Evolutionary conservation across 169 alveolate species (phyloP), one percentile per base, ranked within the genome.

Genomic region (Babesia gibsoni): DNA sequence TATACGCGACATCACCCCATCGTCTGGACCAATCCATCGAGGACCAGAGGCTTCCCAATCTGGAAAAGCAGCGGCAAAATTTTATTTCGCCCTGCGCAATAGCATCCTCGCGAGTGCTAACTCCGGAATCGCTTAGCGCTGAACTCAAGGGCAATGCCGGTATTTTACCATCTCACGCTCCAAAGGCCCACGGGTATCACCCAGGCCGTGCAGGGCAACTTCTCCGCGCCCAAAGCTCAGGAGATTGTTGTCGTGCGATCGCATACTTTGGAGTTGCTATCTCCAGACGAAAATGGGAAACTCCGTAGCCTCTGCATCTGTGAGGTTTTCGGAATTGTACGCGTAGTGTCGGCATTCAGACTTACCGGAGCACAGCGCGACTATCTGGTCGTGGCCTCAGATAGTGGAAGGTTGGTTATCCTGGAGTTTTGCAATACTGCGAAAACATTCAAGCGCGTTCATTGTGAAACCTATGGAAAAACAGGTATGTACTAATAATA

Each of bases 381-480:
- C 90, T 92, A 94, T 68, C 58, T 98, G 32, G 97, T 95, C 8
- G 91, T 96, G 16, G 96, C 98, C 27, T 93, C 98, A n/a, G 99
- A 98, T 74, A 89, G 98, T 30, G 99, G 99, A 0, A 84, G 97
- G 45, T 85, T 97, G 63, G 97, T 94, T 2, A 94, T 97, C 48
- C 90, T 98, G 30, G 95, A 96, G 80, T 93, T 84, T 73, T 93
- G 94, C 56, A 81, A 84, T 25, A 91, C 87, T 33, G 92, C 86
- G 57, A 89, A 90, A 50, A 85, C 79, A 46, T 97, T 97, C 82
- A 92, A 92, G 36, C 85, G 96, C 54, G 94, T 97, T 25, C 99
- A 96, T 72, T 91, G 96, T 70, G 99, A 98, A 77, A 96, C 99
- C 12, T 98, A 90, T 85, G 99, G 99, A 1, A 97, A 97, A 78